A percentile compares a stretch with the other conserved stretches of the same genome.
Conservation (phyloP, 1,284 basidiomycete genomes). For the Bondarzewia mesenterica region DNA sequence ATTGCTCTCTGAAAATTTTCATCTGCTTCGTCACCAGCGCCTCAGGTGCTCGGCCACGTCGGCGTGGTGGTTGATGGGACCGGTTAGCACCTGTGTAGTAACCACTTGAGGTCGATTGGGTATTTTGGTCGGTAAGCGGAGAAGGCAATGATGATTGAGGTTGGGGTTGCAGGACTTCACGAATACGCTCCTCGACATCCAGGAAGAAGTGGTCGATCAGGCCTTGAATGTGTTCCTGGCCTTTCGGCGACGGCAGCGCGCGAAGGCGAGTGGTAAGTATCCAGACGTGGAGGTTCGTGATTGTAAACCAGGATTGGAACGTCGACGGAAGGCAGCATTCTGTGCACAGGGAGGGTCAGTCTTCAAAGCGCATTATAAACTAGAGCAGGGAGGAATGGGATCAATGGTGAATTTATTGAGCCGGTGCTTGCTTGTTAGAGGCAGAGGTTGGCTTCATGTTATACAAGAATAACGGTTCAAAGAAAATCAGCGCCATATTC, state of each 20-base stretch:
- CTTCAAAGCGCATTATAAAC: too few species aligned
- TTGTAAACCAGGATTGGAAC: constrained; percentile 96
- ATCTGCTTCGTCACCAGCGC: constrained; percentile 84
- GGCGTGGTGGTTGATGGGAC: constrained; percentile 24
- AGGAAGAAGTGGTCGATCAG: constrained; percentile 95
- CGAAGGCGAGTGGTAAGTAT: constrained; percentile 85
- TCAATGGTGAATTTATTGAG: too few species aligned
- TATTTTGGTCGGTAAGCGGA: too few species aligned
- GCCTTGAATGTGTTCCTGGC: constrained; percentile 65
- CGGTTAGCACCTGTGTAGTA: constrained; percentile 9
- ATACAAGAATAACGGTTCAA: too few species aligned
- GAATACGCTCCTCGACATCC: constrained; percentile 88
- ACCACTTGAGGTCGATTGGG: background rate
- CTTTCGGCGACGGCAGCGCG: constrained; percentile 65
- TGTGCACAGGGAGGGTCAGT: constrained; percentile 29
- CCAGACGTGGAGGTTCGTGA: constrained; percentile 93
- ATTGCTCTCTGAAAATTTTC: constrained; percentile 90
- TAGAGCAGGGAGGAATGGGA: too few species aligned
- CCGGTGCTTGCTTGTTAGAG: too few species aligned
- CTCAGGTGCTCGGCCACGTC: constrained; percentile 55
- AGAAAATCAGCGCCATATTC: too few species aligned
- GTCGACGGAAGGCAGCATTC: constrained; percentile 87
- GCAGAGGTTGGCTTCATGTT: too few species aligned
- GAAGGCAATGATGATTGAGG: constrained; percentile 11
- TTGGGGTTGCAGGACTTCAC: constrained; percentile 51